Base-by-base conservation (phyloP, 352 stramenopile genomes). In the Thalassiosira mediterranea region DNA sequence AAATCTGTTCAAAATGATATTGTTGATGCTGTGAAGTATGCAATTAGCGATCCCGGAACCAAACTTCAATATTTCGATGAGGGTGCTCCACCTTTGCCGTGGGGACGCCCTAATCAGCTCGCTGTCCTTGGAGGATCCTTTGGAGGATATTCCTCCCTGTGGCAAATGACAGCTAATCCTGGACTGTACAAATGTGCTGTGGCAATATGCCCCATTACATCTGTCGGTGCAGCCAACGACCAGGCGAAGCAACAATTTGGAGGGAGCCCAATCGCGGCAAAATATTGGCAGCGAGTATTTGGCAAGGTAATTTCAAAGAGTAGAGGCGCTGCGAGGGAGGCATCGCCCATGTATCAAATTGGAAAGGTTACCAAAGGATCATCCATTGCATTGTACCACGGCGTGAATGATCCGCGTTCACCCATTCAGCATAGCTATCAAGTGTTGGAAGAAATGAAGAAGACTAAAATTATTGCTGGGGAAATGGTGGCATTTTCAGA, bases 401-500 rank as follows among this genome's bases (percentile, higher is more conserved):
- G 54, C 28, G 40, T 66, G 52, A 63, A 73, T 40, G 52, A 73
- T 48, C 52, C 38, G 13, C 64, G 52, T 37, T 40, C 52, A 37
- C 64, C 64, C 3, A 49, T 73, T 29, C 10, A 59, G 64, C 64
- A 59, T 34, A 65, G 64, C 29, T 46, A 54, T n/a, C 38, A 51
- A 21, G 38, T 73, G 4, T 4, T 73, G 19, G 28, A 48, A 23
- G 53, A 65, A 19, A 42, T 66, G n/a, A 21, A 66, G 26, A 46
- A 58, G 40, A 42, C 15, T 44, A 4, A 60, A 19, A 46, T 46
- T 38, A 59, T 65, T 19, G 37, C 53, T 21, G 64, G 64, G 28
- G 64, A 73, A 44, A 60, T 66, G 58, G 40, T 73, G n/a, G 51
- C 64, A 31, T 73, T 73, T 58, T 8, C 52, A 11, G 64, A 44